Conservation (phyloP, 495 filamentous ascomycete species). For the Aspergillus wentii region DNA sequence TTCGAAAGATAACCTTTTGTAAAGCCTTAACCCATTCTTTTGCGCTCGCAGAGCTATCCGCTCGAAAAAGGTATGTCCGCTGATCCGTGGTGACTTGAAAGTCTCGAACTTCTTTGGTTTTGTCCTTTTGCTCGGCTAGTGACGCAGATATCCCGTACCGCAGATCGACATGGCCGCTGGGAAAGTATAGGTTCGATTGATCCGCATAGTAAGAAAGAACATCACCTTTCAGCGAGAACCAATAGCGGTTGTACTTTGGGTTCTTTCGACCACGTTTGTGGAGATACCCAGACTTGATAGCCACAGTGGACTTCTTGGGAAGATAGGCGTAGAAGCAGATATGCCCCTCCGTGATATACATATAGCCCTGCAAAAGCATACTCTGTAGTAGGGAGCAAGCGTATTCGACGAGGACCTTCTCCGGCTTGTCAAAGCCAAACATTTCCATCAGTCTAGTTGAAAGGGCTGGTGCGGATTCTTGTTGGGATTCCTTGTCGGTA, state of each 20-base stretch:
- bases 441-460: constrained; percentile 76
- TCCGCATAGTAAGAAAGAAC: constrained; percentile 90
- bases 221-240: constrained; percentile 94
- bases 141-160: constrained; percentile 86
- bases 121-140: constrained; percentile 63
- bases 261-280: constrained; percentile 86
- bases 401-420: constrained; percentile 88
- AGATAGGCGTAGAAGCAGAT: constrained; percentile 97
- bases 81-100: constrained; percentile 83
- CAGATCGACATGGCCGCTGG: constrained; percentile 85
- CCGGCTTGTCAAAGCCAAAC: constrained; percentile 76
- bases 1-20: constrained; percentile 91
- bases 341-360: constrained; percentile 93
- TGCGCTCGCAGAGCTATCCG: constrained; percentile 82
- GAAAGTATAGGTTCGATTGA: constrained; percentile 84
- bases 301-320: constrained; percentile 77
- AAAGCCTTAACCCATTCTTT: constrained; percentile 97
- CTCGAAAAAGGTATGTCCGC: constrained; percentile 79
- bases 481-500: constrained; percentile 16
- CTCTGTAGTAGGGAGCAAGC: constrained; percentile 92
- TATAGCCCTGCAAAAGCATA: constrained; percentile 87
- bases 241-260: constrained; percentile 86
- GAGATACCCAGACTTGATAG: constrained; percentile 84
- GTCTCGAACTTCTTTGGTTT: constrained; percentile 59
- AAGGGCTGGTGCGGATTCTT: constrained; percentile 39